Evolutionary conservation across 306 rosid genomes (phyloP), one percentile per base, ranked within the genome.

Genomic region (Vicia faba): DNA sequence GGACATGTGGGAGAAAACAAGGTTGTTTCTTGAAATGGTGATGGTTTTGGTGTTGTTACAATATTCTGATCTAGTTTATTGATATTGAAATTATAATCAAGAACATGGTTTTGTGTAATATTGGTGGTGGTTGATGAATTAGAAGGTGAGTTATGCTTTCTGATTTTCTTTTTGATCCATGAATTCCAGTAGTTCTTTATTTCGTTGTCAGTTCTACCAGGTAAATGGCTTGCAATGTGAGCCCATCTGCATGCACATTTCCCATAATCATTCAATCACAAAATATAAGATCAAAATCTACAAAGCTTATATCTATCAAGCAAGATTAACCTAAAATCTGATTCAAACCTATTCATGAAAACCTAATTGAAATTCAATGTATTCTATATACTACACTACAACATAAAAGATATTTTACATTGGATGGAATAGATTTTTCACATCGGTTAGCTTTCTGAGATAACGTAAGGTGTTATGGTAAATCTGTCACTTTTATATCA

Each of bases 111-210:
- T 48, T 69, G 78, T 26, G 67, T 28, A 14, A 38, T 36, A 7
- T 12, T 63, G 10, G 9, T 49, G 40, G 77, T 55, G 18, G 78
- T 41, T 2, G 85, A 49, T 53, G 89, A 23, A 8, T 75, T 25
- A 0, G 91, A 66, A 44, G 84, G 35, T 7, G 64, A 58, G 3
- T 15, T 7, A 69, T 91, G 77, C 68, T 87, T 89, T 78, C 91
- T 69, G 6, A 87, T 89, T 81, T 92, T 92, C 84, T 89, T 92
- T 60, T 92, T 92, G 68, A 92, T 92, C 98, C 98, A 92, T 3
- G 98, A 92, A 41, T 92, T 92, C 98, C 98, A 92, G 9, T 89
- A 92, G 78, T 92, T 92, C 85, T 92, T 92, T 66, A 92, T 92
- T 78, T 92, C 98, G 5, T 92, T 92, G 78, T 92, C 98, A 1